Conservation (phyloP, 768 basidiomycete genomes). For the Russula ochroleuca region DNA sequence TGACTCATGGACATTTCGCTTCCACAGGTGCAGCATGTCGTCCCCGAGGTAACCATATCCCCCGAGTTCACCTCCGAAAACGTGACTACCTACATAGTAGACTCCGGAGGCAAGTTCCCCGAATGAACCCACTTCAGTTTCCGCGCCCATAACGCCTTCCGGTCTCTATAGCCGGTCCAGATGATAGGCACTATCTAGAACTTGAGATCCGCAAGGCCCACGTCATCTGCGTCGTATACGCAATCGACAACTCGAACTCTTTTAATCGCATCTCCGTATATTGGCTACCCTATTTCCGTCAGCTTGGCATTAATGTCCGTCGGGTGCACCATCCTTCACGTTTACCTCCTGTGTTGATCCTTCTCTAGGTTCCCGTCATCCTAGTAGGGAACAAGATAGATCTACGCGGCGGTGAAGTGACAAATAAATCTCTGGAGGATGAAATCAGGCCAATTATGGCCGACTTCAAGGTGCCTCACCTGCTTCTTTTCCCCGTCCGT, state of each 20-base stretch:
- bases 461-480: slow-evolving; percentile 82
- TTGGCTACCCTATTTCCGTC: slow-evolving; percentile 94
- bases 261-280: slow-evolving; percentile 98
- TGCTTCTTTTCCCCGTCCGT: slow-evolving; percentile 1
- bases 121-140: slow-evolving; percentile 1
- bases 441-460: slow-evolving; percentile 97
- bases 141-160: slow-evolving; percentile 6
- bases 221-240: slow-evolving; percentile 96
- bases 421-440: slow-evolving; percentile 89
- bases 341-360: neutral
- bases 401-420: slow-evolving; percentile 85
- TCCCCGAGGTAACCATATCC: slow-evolving; percentile 97
- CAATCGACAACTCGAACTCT: slow-evolving; percentile 92
- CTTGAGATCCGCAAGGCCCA: slow-evolving; percentile 96
- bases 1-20: slow-evolving; percentile 9
- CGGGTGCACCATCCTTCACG: slow-evolving; percentile 1
- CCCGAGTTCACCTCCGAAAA: slow-evolving; percentile 97
- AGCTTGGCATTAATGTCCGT: slow-evolving; percentile 90
- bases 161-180: slow-evolving; percentile 60
- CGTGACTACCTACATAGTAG: slow-evolving; percentile 96
- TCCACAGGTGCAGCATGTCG: slow-evolving; percentile 82
- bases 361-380: slow-evolving; percentile 82
- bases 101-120: slow-evolving; percentile 77
- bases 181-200: slow-evolving; percentile 85
- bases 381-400: slow-evolving; percentile 99